Evolutionary conservation across 371 early-diverging fungal genomes (phyloP), one percentile per base, ranked within the genome.

Genomic region (Mucor indicus): DNA sequence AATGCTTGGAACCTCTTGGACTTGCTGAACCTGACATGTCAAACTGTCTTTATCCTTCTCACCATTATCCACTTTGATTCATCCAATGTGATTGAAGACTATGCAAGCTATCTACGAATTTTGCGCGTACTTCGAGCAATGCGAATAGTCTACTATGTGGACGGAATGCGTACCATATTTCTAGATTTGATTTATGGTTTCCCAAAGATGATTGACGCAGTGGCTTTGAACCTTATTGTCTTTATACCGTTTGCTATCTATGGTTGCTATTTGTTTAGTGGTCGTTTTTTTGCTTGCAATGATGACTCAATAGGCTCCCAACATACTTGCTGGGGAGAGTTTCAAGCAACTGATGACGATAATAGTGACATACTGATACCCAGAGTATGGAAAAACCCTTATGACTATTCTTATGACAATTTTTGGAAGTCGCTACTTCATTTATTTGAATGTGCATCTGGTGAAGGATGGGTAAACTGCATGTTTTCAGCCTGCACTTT

Each of bases 221-320:
- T 73, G 7, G 22, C 62, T 3, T 38, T 80, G 29, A 80, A 75
- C 16, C 33, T 68, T 0, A 22, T 77, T 6, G 67, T 77, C 7
- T 80, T 77, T 50, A 51, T 72, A 42, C 70, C 76, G 3, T 80
- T 80, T 53, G 80, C 77, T 3, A 66, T 77, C 20, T 80, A 80
- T 50, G 80, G 76, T 1, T 71, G 74, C 24, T 67, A 67, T 51
- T 39, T 80, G 16, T 80, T 73, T 38, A 58, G 67, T 2, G 76
- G 70, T 4, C 60, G 62, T 22, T 77, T 80, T 33, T 48, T 48
- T 15, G 15, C 44, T 10, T 80, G 80, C 44, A 80, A 77, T 33
- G 80, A 80, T 37, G 44, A 23, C 3, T 38, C 40, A 9, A 39
- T 55, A 7, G n/a, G 30, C 0, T 44, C 17, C 10, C 46, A 32